A percentile compares a stretch with the other conserved stretches of the same genome.
Evolutionary conservation across 2,329 filamentous ascomycete species (phyloP).

Genomic region (Scopulariopsis brevicaulis): DNA sequence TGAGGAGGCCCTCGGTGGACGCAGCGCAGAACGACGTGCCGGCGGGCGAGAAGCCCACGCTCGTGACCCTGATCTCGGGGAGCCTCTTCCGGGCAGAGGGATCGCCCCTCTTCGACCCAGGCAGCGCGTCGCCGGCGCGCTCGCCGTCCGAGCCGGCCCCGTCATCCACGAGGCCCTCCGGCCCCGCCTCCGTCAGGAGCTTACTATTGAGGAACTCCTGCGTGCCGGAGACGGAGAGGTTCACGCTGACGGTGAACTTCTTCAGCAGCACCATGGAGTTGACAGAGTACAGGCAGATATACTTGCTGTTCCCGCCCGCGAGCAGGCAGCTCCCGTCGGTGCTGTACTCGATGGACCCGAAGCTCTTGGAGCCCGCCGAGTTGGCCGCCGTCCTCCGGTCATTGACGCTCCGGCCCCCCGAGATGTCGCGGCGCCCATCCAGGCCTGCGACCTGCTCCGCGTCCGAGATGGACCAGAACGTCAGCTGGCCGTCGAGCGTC

Average conservation of each 20-base stretch:
- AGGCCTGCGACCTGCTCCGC: conserved; percentile 77
- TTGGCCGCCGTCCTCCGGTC: conserved; percentile 90
- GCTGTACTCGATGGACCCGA: conserved; percentile 80
- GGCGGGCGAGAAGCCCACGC: conserved; percentile 78
- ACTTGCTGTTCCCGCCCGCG: conserved; percentile 93
- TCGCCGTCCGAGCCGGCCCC: conserved; percentile 85
- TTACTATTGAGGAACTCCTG: conserved; percentile 96
- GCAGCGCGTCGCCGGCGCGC: conserved; percentile 63
- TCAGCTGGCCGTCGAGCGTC: conserved; percentile 85
- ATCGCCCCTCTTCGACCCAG: conserved; percentile 81
- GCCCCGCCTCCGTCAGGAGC: conserved; percentile 81
- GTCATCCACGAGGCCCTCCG: conserved; percentile 65
- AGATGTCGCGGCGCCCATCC: conserved; percentile 85
- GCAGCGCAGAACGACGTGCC: conserved; percentile 89
- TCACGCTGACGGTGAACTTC: conserved; percentile 92
- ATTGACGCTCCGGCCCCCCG: conserved; percentile 77
- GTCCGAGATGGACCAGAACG: conserved; percentile 88
- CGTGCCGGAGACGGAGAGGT: conserved; percentile 89
- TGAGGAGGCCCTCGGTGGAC: conserved; percentile 83
- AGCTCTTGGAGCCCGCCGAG: conserved; percentile 79
- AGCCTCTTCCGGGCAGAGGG: conserved; percentile 64
- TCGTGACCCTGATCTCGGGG: conserved; percentile 75
- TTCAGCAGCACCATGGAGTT: conserved; percentile 83
- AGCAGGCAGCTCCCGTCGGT: conserved; percentile 84
- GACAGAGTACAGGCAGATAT: conserved; percentile 95